Base-by-base conservation (phyloP, 805 yeast genomes). In the Wickerhamomyces rabaulensis region DNA sequence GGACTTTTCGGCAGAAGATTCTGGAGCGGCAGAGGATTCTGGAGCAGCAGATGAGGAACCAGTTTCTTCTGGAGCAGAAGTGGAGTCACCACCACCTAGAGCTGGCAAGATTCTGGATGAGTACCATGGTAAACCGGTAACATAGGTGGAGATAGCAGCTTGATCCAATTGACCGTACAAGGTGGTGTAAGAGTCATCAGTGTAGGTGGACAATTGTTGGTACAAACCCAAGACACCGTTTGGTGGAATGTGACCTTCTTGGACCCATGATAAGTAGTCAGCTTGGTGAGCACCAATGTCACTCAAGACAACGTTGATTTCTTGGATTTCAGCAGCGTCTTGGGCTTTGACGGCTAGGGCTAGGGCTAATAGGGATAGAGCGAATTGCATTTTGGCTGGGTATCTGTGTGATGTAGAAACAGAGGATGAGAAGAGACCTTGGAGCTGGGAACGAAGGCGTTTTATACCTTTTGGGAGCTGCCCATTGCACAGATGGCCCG, bases 21-120 rank as follows among this genome's bases (percentile, higher is more conserved):
- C 25, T 21, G 31, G 19, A 6, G 44, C 35, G 3, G 33, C 10
- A 48, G 80, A 69, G 26, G 88, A 82, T 56, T 88, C 81, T 52
- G 73, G 84, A 7, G 69, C 69, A 5, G 77, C 73, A 51, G 65
- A 75, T 20, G 43, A 37, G 5, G 36, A n/a, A 21, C 29, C 40
- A 21, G 42, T 19, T 9, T 9, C 27, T 19, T 26, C 26, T 22
- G 43, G 17, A 9, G 17, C 33, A n/a, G 23, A 40, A 15, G 45
- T 45, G 22, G 54, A 22, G 31, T 35, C 47, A 29, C 50, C 41
- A 21, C 45, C 45, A 13, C 31, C 53, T 39, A 53, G 21, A 9
- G 33, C 41, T 4, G 55, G 42, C 13, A 42, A 46, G n/a, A 54
- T 39, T 49, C 58, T 50, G 19, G 51, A 41, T 4, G 55, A 52